Base-by-base conservation (phyloP, 768 basidiomycete genomes). In the Epithele typhae region DNA sequence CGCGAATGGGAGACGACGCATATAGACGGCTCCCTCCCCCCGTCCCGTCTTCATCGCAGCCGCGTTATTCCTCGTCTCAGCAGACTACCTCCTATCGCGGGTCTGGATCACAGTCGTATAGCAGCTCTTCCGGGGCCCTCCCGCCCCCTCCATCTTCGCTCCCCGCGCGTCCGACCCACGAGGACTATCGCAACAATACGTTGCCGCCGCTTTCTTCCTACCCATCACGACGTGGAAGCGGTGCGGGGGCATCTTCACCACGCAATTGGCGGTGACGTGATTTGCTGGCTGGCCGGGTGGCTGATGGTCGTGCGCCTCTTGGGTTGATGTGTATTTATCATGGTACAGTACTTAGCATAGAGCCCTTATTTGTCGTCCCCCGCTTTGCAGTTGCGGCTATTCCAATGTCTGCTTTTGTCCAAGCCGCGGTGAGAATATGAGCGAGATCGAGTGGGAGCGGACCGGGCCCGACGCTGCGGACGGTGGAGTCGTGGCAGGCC, bases 261-360 rank as follows among this genome's bases (percentile, higher is more conserved):
- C 42, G 39, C 5, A 47, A 40, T 35, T 52, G 51, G 51, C 51
- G 51, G 33, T 52, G 51, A 52, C 51, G 32, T 4, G 24, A 22
- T 25, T 32, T 42, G 5, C 6, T 43, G 51, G 48, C 46, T 24
- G 27, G 41, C 18, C 40, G 15, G 25, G 35, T 30, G 37, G 37
- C 17, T 18, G 37, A 37, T 18, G 37, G n/a, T n/a, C n/a, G n/a
- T n/a, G n/a, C 12, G n/a, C n/a, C 17, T 37, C 19, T 18, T 21
- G 37, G n/a, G 37, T 37, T 37, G 6, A 19, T 11, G 17, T 18
- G 11, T 30, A 14, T 30, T 7, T 11, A 37, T 37, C 11, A 37
- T 37, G 37, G 37, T 37, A n/a, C 37, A 23, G 5, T 19, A 12
- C 9, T 12, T 38, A 38, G 22, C 18, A 12, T 38, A 38, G 37